Base-by-base conservation (phyloP, 352 stramenopile species). In the Globisporangium spiculum region DNA sequence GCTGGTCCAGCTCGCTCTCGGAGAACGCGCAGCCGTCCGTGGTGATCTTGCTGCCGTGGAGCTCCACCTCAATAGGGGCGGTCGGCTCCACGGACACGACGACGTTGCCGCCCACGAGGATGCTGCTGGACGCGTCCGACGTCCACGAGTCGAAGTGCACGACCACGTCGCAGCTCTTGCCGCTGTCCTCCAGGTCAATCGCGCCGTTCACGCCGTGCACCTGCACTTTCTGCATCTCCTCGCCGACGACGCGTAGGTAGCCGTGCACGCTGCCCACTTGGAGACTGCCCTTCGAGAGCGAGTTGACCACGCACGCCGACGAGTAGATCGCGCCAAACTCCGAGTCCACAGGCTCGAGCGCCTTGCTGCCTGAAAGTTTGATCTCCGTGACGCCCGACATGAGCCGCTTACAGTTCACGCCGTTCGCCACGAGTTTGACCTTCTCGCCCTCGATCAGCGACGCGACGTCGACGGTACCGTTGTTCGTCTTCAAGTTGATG, bases 271-370 rank as follows among this genome's bases (percentile, higher is more conserved):
- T 92, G 30, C 83, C 84, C 22, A 94, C 75, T 14, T 65, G 64
- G 20, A 94, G 44, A 0, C 74, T 75, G 2, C 69, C 75, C 12
- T 54, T 76, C 16, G 75, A 75, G 7, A 70, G 61, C 50, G 80
- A 86, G 52, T 76, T 71, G 34, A 94, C 66, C 7, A 73, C 76
- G 48, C 79, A 89, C 22, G 77, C 68, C 7, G 81, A 65, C 57
- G 83, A 77, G 69, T 94, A 94, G 68, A 94, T 87, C n/a, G 86
- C 86, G 48, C 86, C 84, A 59, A 94, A 81, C 14, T 80, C 69
- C 27, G 82, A 83, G 27, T 74, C 56, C 7, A 36, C 20, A 7
- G 41, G 16, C 16, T 24, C 36, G 32, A 2, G 56, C 12, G 16
- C 64, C 9, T 22, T 22, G 1, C 20, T 34, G 8, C 73, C 71